phyloP scores from a whole-genome alignment of 2,329 filamentous ascomycete genomes.

The Camillea tinctor region DNA sequence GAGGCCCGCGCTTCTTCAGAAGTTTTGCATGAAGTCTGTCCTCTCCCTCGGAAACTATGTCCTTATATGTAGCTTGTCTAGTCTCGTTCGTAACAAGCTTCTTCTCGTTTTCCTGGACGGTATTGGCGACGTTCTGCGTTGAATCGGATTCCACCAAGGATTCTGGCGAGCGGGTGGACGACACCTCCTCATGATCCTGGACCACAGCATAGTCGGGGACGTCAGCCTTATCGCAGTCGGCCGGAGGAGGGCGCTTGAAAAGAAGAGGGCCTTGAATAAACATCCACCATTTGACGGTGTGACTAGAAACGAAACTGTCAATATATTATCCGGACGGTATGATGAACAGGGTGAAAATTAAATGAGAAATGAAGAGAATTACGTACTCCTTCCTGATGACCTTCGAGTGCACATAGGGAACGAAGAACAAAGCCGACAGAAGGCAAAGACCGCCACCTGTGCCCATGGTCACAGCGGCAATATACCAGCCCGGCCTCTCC shows the following conservation, averaged over 20 bases:
- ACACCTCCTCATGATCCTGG: constrained; percentile 55
- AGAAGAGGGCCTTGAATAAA: constrained; percentile 63
- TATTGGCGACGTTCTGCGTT: constrained; percentile 15
- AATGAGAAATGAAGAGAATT: too few species aligned
- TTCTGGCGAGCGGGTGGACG: constrained; percentile 32
- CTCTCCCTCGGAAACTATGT: constrained; percentile 57
- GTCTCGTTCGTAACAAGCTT: constrained; percentile 46
- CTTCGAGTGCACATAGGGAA: constrained; percentile 65
- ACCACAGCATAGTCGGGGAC: constrained; percentile 78
- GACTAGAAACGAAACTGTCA: constrained; percentile 9
- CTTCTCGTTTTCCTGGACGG: constrained; percentile 41
- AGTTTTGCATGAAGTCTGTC: constrained; percentile 63
- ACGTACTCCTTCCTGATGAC: constrained; percentile 64
- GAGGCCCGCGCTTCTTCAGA: constrained; percentile 59
- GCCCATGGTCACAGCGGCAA: constrained; percentile 65
- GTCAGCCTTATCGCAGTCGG: constrained; percentile 50
- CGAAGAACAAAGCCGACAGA: constrained; percentile 67
- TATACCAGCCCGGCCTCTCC: constrained; percentile 67
- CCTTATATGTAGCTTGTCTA: constrained; percentile 57
- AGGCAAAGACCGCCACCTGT: constrained; percentile 58
- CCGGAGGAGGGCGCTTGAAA: constrained; percentile 56
- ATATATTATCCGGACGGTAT: not conserved
- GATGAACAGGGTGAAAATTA: too few species aligned
- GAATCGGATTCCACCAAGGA: constrained; percentile 31
- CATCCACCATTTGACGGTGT: constrained; percentile 62